Percentiles rank a stretch among this genome's conserved stretches.
These are phyloP conservation scores for Rhododendron molle DNA, from an alignment of 148 eudicot genomes.

Conservation along the genomic window DNA sequence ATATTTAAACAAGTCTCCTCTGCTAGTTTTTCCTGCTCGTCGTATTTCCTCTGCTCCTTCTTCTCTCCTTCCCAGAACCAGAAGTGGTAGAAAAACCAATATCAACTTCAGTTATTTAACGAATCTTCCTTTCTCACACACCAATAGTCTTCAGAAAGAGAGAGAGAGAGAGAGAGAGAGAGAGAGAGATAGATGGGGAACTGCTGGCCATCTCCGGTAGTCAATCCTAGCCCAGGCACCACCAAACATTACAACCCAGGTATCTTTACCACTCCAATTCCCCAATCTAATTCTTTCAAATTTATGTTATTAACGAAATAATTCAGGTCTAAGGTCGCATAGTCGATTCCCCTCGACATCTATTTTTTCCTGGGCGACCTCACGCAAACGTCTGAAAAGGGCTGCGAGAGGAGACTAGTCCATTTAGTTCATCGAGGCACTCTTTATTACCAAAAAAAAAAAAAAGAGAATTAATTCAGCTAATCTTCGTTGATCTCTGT, in stretches of 20 bases:
- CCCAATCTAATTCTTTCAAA: background rate
- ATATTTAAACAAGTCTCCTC: background rate
- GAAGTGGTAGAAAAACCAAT: background rate
- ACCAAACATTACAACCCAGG: background rate
- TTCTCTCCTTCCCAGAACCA: background rate
- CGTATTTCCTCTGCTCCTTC: background rate
- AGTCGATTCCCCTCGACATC: no score
- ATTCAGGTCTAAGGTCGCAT: no score
- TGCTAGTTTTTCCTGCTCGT: background rate
- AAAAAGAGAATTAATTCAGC: no score
- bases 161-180: background rate
- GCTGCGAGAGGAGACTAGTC: no score
- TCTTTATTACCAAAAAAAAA: no score
- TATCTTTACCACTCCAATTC: background rate
- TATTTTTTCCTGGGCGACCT: no score
- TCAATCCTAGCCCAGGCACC: background rate
- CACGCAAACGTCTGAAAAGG: no score
- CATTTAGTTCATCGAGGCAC: no score
- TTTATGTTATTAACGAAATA: background rate
- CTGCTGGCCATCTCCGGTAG: background rate
- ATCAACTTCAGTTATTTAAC: background rate
- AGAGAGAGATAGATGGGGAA: background rate
- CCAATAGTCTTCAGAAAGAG: background rate
- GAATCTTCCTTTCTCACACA: background rate
- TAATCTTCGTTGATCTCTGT: no score